These are phyloP conservation scores for Phytophthora syringae DNA, from an alignment of 352 stramenopile genomes.

Conservation along the genomic window DNA sequence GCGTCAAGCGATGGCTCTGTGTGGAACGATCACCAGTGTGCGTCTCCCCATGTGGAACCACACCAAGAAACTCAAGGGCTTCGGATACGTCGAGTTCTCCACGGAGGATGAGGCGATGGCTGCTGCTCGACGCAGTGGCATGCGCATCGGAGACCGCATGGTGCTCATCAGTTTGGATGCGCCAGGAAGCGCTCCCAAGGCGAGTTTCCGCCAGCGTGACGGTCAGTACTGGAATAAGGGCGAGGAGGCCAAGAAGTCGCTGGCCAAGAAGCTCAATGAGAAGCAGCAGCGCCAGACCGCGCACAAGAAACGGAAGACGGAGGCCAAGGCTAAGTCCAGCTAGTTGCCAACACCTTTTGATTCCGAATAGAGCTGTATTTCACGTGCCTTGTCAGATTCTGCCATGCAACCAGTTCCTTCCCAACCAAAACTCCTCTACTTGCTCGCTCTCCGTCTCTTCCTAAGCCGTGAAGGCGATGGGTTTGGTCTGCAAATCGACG, in stretches of 20 bases:
- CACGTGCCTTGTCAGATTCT: too few relatives aligned
- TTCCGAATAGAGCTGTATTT: conserved; percentile 40
- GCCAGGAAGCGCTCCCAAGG: conserved; percentile 86
- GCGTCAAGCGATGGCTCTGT: conserved; percentile 79
- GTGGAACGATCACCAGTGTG: conserved; percentile 92
- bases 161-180: conserved; percentile 95
- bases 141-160: conserved; percentile 89
- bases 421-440: too few relatives aligned
- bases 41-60: conserved; percentile 94
- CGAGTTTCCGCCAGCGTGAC: conserved; percentile 88
- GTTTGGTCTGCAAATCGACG: conserved; percentile 53
- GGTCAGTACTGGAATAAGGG: conserved; percentile 90
- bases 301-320: conserved; percentile 59
- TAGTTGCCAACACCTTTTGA: conserved; percentile 3
- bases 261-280: conserved; percentile 76
- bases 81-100: conserved; percentile 95
- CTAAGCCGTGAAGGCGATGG: conserved; percentile 72
- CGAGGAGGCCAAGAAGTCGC: conserved; percentile 84
- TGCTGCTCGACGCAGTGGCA: conserved; percentile 79
- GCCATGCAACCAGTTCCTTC: too few relatives aligned
- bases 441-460: conserved; percentile 33
- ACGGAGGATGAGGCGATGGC: conserved; percentile 75
- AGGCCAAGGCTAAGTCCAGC: conserved; percentile 24
- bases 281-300: conserved; percentile 61
- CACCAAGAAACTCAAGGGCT: conserved; percentile 96